Percentiles rank a stretch among this genome's conserved stretches.
These are phyloP conservation scores for Pseudofabraea citricarpa DNA, from an alignment of 2,329 filamentous ascomycete species.

Conservation along the genomic window DNA sequence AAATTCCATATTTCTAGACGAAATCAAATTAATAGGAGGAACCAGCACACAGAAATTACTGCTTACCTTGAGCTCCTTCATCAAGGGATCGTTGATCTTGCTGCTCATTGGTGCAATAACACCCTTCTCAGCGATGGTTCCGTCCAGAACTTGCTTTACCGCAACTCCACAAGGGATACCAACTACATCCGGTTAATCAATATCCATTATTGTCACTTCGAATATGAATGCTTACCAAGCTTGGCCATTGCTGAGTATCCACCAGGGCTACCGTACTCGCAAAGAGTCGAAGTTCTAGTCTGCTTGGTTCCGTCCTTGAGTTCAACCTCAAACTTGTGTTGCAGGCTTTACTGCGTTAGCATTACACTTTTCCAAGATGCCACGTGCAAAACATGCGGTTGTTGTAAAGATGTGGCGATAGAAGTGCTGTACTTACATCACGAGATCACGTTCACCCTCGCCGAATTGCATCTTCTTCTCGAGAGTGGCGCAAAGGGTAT, in stretches of 20 bases:
- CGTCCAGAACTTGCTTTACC: conserved; percentile 69
- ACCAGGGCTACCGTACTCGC: conserved; percentile 70
- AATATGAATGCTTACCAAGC: no score
- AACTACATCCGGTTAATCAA: no score
- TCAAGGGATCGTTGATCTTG: conserved; percentile 64
- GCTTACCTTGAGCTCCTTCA: conserved; percentile 64
- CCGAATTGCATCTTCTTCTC: conserved; percentile 91
- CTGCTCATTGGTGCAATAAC: conserved; percentile 70
- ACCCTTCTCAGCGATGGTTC: conserved; percentile 64
- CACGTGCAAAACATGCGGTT: no score
- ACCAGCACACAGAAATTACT: no score
- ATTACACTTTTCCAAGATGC: no score
- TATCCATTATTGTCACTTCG: no score
- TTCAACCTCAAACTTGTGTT: conserved; percentile 79
- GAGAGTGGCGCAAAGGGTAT: conserved; percentile 84
- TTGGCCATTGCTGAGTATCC: conserved; percentile 80
- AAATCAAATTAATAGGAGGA: no score
- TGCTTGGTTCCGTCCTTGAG: conserved; percentile 69
- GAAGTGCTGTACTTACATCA: no score
- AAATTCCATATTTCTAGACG: background rate
- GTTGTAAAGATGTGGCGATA: no score
- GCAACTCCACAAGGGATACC: conserved; percentile 69
- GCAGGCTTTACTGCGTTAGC: no score
- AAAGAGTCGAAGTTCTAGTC: conserved; percentile 72
- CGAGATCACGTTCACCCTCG: conserved; percentile 76